Evolutionary conservation across 177 flowering plant species (phyloP).

Genomic region (Telopea speciosissima): DNA sequence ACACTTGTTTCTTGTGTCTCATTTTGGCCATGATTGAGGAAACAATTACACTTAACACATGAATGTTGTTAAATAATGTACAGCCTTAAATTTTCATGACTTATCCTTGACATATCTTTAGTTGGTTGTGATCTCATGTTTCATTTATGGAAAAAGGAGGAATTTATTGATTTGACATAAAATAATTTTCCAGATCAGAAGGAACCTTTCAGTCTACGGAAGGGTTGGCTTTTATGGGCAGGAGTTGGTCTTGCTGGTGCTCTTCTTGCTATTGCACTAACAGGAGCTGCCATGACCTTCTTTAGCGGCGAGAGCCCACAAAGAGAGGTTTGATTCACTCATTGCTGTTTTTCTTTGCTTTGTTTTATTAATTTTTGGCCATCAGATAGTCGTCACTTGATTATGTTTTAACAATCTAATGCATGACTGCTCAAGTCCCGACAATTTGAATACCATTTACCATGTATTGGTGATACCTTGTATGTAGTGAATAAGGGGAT

Average conservation of each 20-base stretch:
- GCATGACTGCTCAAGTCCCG: background rate
- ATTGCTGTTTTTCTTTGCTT: too few species aligned
- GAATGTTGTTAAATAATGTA: background rate
- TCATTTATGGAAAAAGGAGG: background rate
- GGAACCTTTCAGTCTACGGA: conserved; percentile 79
- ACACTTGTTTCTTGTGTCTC: background rate
- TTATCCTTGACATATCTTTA: background rate
- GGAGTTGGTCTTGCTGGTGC: conserved; percentile 73
- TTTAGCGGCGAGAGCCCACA: conserved; percentile 61
- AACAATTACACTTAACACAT: background rate
- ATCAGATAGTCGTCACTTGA: background rate
- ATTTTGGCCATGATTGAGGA: background rate
- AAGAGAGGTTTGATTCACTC: conserved; percentile 62
- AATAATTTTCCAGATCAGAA: conserved; percentile 51
- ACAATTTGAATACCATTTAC: too few species aligned
- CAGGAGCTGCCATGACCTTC: conserved; percentile 59
- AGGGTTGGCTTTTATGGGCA: conserved; percentile 94
- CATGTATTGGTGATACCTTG: too few species aligned
- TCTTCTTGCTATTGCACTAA: conserved; percentile 47
- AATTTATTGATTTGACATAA: conserved; percentile 6
- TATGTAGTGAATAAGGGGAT: too few species aligned
- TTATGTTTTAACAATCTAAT: background rate
- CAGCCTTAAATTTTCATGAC: background rate
- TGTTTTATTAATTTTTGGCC: background rate
- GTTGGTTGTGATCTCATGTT: background rate